Evolutionary conservation across 1,284 basidiomycete genomes (phyloP).

Genomic region (Earliella scabrosa): DNA sequence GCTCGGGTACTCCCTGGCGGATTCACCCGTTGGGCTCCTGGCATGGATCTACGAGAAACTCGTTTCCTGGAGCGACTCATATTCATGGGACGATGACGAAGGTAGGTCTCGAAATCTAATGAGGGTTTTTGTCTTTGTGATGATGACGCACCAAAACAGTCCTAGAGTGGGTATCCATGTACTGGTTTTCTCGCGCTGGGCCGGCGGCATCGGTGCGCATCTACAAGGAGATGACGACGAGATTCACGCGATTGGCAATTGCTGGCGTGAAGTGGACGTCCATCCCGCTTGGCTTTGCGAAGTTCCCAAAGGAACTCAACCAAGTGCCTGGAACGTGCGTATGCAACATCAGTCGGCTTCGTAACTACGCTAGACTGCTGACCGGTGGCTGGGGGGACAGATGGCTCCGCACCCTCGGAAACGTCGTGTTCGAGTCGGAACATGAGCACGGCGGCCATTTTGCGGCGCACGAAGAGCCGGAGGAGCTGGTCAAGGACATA

Average conservation of each 20-base stretch:
- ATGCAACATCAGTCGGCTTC: no score
- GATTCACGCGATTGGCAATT: not conserved
- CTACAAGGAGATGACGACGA: slow-evolving; percentile 37
- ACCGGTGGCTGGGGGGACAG: not conserved
- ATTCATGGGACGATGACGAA: slow-evolving; percentile 58
- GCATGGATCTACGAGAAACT: slow-evolving; percentile 70
- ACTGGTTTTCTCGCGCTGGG: slow-evolving; percentile 32
- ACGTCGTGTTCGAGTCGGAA: slow-evolving; percentile 30
- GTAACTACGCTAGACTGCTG: no score
- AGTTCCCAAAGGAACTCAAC: slow-evolving; percentile 37
- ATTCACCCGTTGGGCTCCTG: slow-evolving; percentile 61
- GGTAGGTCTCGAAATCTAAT: slow-evolving; percentile 29
- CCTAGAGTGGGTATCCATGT: slow-evolving; percentile 18
- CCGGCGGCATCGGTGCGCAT: slow-evolving; percentile 44
- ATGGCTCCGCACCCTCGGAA: slow-evolving; percentile 27
- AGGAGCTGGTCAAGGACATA: slow-evolving; percentile 33
- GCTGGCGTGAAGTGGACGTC: slow-evolving; percentile 14
- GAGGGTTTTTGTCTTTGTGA: no score
- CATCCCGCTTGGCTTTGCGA: slow-evolving; percentile 37
- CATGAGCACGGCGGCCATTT: slow-evolving; percentile 38
- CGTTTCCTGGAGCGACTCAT: slow-evolving; percentile 53
- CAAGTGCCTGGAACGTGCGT: not conserved
- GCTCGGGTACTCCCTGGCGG: slow-evolving; percentile 50
- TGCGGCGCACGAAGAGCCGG: slow-evolving; percentile 35
- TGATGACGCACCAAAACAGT: no score